phyloP scores from a whole-genome alignment of 2,329 filamentous ascomycete species.

The Verticillium isaacii region DNA sequence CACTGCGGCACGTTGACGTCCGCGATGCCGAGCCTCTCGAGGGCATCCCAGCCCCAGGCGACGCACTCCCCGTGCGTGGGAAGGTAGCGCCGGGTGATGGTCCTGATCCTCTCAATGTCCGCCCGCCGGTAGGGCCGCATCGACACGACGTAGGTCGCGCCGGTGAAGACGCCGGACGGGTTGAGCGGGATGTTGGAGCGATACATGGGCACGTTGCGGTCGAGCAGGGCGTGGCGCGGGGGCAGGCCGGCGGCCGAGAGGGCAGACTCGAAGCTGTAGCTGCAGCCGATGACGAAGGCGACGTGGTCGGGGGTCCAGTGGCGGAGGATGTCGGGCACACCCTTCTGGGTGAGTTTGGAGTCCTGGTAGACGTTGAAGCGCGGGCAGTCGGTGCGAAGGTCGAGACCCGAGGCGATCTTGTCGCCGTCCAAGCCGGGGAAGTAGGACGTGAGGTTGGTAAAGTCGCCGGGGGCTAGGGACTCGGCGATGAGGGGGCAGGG shows the following conservation, averaged over 20 bases:
- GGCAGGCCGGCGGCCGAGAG: constrained; percentile 43
- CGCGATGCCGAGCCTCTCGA: constrained; percentile 45
- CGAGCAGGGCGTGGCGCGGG: constrained; percentile 42
- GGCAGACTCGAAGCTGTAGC: constrained; percentile 58
- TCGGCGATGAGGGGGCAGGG: constrained; percentile 57
- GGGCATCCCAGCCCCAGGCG: constrained; percentile 59
- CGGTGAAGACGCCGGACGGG: constrained; percentile 53
- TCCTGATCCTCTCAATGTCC: constrained; percentile 47
- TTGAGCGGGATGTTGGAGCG: constrained; percentile 49
- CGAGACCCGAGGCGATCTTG: constrained; percentile 35
- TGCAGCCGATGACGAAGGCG: constrained; percentile 60
- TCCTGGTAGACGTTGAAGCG: constrained; percentile 54
- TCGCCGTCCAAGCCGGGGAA: constrained; percentile 14
- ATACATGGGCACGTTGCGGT: constrained; percentile 58
- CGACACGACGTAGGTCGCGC: constrained; percentile 52
- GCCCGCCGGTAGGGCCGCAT: constrained; percentile 53
- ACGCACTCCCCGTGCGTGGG: constrained; percentile 60
- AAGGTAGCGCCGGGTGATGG: constrained; percentile 49
- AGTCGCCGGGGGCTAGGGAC: constrained; percentile 38
- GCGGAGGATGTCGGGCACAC: constrained; percentile 35
- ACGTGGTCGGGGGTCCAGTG: constrained; percentile 56
- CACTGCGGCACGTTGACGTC: constrained; percentile 51
- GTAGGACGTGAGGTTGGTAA: constrained; percentile 28
- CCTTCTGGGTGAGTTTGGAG: constrained; percentile 31
- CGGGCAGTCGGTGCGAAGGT: constrained; percentile 54